Percentiles rank a stretch among this genome's conserved stretches.
These are phyloP conservation scores for Fibroporia radiculosa DNA, from an alignment of 768 basidiomycete species.

Conservation along the genomic window DNA sequence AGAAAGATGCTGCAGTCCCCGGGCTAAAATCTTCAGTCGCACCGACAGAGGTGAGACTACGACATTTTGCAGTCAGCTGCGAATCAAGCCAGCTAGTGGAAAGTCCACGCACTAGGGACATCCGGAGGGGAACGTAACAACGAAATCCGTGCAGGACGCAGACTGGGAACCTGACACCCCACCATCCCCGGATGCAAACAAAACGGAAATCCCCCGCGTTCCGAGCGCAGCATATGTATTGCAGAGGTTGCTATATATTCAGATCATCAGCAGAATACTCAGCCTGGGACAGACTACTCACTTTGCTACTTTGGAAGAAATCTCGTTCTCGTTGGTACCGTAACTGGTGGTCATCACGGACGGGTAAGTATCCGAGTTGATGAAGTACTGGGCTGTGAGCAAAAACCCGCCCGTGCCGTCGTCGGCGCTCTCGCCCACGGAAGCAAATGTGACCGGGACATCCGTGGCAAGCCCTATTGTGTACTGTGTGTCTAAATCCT, in stretches of 20 bases:
- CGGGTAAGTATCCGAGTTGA: conserved; percentile 36
- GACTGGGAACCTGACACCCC: conserved; percentile 23
- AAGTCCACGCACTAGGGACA: conserved; percentile 24
- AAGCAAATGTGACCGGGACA: conserved; percentile 24
- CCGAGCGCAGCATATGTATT: conserved; percentile 27
- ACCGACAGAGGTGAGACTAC: conserved; percentile 50
- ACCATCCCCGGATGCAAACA: conserved; percentile 31
- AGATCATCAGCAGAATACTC: conserved; percentile 23
- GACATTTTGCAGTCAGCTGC: not conserved
- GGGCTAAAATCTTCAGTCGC: conserved; percentile 48
- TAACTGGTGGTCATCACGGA: conserved; percentile 63
- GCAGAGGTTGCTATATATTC: conserved; percentile 31
- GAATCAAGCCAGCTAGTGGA: not conserved
- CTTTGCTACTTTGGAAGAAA: conserved; percentile 15
- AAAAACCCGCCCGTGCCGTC: conserved; percentile 27
- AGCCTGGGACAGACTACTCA: conserved; percentile 29
- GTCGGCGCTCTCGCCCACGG: conserved; percentile 19
- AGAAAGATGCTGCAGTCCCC: conserved; percentile 52
- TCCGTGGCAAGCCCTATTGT: conserved; percentile 24
- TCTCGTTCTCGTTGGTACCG: conserved; percentile 47
- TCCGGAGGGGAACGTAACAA: conserved; percentile 27
- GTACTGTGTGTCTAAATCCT: conserved; percentile 28
- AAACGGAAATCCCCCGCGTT: conserved; percentile 25
- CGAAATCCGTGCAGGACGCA: conserved; percentile 21
- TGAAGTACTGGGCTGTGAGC: conserved; percentile 50